Base-by-base conservation (phyloP, 2,329 filamentous ascomycete genomes). In the Stachybotrys chlorohalonatus region DNA sequence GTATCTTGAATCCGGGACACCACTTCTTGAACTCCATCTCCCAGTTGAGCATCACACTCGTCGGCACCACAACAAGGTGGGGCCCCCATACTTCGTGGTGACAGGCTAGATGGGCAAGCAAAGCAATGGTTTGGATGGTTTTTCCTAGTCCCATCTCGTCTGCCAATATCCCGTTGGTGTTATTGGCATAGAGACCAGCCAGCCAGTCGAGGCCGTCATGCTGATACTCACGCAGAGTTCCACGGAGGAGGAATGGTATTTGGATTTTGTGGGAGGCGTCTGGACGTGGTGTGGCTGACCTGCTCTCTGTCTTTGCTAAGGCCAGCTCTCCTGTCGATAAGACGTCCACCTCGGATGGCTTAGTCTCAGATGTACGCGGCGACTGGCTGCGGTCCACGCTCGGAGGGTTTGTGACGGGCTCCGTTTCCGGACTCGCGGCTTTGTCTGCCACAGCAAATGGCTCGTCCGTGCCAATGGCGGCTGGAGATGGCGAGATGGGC, bases 1-100 rank as follows among this genome's bases (percentile, higher is more conserved):
- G 78, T 54, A 99, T 95, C 68, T 96, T 97, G 78, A 99, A 99
- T 0, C 94, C 93, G 3, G 95, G 94, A 55, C 92, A 90, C 84
- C 93, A 99, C 69, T 99, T 99, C 67, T 97, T 97, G 79, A 99
- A 99, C 71, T 99, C 94, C 88, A 97, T 97, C 70, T 99, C 95
- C 94, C 94, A 99, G 67, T 99, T 99, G 60, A 99, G 83, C 80
- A 99, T 96, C 51, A 99, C 95, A 70, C 92, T 97, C 2, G 94
- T 99, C 1, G 94, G 94, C 2, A 99, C 94, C 57, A 99, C 88
- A 51, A 99, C 90, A 30, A 99, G 76, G 75, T 99, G 94, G 1
- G 94, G 91, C 0, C 95, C 94, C 95, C 94, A 99, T 6, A 95
- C 85, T 64, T 91, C 84, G 66, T 96, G 89, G 46, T 90, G 81